Base-by-base conservation (phyloP, 352 stramenopile species). In the Globisporangium paddicum region DNA sequence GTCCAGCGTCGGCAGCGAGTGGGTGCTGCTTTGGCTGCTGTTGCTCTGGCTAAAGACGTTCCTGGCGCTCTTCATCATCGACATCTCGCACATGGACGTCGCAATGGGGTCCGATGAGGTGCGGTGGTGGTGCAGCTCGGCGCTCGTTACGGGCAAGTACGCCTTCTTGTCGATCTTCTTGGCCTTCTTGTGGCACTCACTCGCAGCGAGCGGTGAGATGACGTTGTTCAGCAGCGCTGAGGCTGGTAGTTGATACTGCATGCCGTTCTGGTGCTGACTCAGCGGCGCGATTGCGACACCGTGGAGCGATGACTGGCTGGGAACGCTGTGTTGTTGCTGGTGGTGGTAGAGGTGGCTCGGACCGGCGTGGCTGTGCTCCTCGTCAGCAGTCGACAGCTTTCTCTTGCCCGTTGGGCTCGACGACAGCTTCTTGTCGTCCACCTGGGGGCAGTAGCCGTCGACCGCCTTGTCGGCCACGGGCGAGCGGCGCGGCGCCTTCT, bases 101-200 rank as follows among this genome's bases (percentile, higher is more conserved):
- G 48, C 30, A 32, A 58, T 58, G 9, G 38, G 28, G 21, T 75
- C 57, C 11, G 41, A 71, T 7, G 70, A 57, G 6, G 58, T 65
- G 30, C 52, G 65, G 30, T 76, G 51, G 25, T 71, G 40, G 40
- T n/a, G n/a, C n/a, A 46, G 26, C 47, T 53, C 47, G 28, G 28
- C 8, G 18, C 26, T 53, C 18, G 47, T 28, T 1, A 28, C 66
- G 32, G 61, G 54, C 35, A 71, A 34, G 25, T 77, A 81, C 35
- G 73, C 60, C 44, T 77, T 82, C 54, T 79, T 82, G 59, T 74
- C 66, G 35, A 79, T 60, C 67, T 86, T 86, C 65, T 87, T 90
- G 37, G 73, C 78, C 58, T 87, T 89, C 69, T 89, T 90, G 58
- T 84, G 85, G 53, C 73, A 72, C 37, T 80, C 79, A 16, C 69